Base-by-base conservation (phyloP, 2,329 filamentous ascomycete species). In the Diaporthe citri region DNA sequence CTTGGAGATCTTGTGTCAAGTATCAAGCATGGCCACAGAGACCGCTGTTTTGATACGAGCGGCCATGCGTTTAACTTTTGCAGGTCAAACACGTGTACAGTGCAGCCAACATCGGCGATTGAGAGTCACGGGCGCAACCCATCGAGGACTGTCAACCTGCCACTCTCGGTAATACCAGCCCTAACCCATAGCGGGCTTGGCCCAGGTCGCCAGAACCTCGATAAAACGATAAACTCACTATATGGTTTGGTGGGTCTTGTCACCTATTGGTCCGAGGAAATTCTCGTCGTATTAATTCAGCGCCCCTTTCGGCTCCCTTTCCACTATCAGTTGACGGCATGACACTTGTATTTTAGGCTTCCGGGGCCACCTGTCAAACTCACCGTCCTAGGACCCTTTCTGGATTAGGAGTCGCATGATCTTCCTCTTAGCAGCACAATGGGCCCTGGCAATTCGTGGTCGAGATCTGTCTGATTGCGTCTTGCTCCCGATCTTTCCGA, bases 71-170 rank as follows among this genome's bases (percentile, higher is more conserved):
- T 52, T 22, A 4, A 13, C 12, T 52, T 5, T 39, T n/a, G 12
- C 25, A 39, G 48, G 12, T 34, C 43, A 17, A 36, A 5, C 62
- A 15, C 28, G 36, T 39, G 36, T 39, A 39, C 36, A 39, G 3
- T 39, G 28, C 28, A 36, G 62, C 62, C 34, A 36, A 52, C 13
- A 39, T 52, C 46, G 22, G 62, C 22, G 46, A 17, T 39, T 25
- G 34, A 46, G 22, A 25, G 10, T 51, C 82, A 22, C 6, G 15
- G 22, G 8, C 10, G 48, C 31, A 39, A 1, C 13, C 43, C 43
- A 48, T 39, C 41, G 17, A 10, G 34, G 25, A 69, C 4, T 69
- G 9, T 25, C 41, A 52, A 69, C 36, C 34, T 69, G 46, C 34
- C 48, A 55, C 48, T 69, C 34, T 55, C 48, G 64, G 64, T 41